Evolutionary conservation across 1,284 basidiomycete genomes (phyloP).

Genomic region (Inonotus hispidus): DNA sequence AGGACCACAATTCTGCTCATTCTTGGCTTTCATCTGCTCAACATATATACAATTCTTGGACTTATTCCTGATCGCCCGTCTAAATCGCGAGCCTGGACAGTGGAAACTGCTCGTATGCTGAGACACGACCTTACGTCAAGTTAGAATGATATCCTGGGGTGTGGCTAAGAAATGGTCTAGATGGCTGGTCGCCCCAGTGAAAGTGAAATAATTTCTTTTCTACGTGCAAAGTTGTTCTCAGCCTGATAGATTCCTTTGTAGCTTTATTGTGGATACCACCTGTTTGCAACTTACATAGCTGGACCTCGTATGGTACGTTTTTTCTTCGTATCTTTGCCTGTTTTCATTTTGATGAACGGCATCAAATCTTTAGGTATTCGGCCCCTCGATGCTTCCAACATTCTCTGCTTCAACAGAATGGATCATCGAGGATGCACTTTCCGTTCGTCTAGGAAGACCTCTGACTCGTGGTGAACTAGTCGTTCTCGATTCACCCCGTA

Average conservation of each 20-base stretch:
- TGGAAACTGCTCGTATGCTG: too few species aligned
- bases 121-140: too few species aligned
- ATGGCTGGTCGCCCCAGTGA: neutral
- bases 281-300: conserved; percentile 56
- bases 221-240: neutral
- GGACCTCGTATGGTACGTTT: conserved; percentile 44
- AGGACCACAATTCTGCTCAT: too few species aligned
- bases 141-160: neutral
- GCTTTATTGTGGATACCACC: conserved; percentile 43
- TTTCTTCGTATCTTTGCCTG: neutral
- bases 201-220: neutral
- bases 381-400: conserved; percentile 89
- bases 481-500: conserved; percentile 69
- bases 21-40: too few species aligned
- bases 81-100: too few species aligned
- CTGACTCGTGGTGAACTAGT: conserved; percentile 79
- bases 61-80: too few species aligned
- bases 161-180: neutral
- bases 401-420: conserved; percentile 56
- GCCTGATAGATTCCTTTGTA: neutral
- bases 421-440: conserved; percentile 57
- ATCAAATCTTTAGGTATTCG: conserved; percentile 35
- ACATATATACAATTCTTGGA: too few species aligned
- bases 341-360: neutral
- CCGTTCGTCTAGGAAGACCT: conserved; percentile 44